These are phyloP conservation scores for Mallotus nudiflorus DNA, from an alignment of 345 rosid species.

Conservation along the genomic window DNA sequence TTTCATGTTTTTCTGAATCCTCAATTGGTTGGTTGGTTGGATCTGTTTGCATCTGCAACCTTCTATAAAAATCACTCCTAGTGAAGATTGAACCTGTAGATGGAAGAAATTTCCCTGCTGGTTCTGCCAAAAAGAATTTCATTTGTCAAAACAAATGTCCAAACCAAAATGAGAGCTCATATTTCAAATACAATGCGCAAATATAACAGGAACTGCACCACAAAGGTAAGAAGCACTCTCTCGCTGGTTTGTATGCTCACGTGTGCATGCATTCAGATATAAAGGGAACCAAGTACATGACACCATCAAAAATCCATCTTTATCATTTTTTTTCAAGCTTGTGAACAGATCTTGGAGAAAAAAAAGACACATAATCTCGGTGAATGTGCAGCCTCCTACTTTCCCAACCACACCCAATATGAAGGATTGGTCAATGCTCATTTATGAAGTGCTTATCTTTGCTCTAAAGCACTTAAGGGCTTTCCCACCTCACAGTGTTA, in stretches of 20 bases:
- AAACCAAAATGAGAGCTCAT: background rate
- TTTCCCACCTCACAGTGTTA: background rate
- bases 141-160: too few relatives aligned
- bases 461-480: background rate
- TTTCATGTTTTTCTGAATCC: constrained; percentile 22
- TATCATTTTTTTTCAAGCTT: background rate
- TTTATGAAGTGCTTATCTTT: background rate
- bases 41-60: constrained; percentile 42
- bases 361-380: background rate
- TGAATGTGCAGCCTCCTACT: background rate
- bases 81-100: constrained; percentile 39
- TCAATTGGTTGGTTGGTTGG: constrained; percentile 25
- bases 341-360: too few relatives aligned
- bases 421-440: too few relatives aligned
- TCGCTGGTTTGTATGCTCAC: too few relatives aligned
- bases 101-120: constrained; percentile 29
- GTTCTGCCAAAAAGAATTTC: constrained; percentile 27
- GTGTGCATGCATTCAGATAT: background rate
- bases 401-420: background rate
- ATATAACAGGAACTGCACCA: background rate
- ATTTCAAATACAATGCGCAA: background rate
- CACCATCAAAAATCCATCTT: background rate
- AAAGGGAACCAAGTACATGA: background rate
- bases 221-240: background rate
- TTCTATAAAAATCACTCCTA: constrained; percentile 25